Base-by-base conservation (phyloP, 106 monocot species). In the Dioscorea alata region DNA sequence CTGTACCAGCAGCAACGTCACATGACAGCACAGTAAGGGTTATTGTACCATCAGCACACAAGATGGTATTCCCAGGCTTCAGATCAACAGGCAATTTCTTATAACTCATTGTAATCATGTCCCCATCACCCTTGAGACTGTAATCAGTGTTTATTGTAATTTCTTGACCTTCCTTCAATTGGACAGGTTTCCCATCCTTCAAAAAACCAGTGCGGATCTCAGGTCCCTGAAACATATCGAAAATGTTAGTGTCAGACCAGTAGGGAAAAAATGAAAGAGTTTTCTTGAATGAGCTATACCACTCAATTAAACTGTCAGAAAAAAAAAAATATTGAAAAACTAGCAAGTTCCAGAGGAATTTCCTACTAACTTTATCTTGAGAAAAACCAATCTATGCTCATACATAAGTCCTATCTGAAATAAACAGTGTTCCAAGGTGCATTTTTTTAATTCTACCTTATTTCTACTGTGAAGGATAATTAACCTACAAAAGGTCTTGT, bases 171-270 rank as follows among this genome's bases (percentile, higher is more conserved):
- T 94, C 76, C 32, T 79, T 87, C 60, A 94, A 72, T 50, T 89
- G 82, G 69, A 94, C 69, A 21, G 94, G 87, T 52, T 94, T 94
- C 49, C 71, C 81, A 75, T 94, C 94, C 72, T 94, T 94, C 54
- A 94, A 51, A 74, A 94, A 94, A 4, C 94, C 94, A 52, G 94
- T 94, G 8, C 94, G 90, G 71, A 94, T 94, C 66, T 94, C 94
- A 74, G 94, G 94, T 57, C 94, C 94, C 94, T 94, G 73, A 7
- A 52, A 16, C 59, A 63, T 5, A 7, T 28, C 21, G 33, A 7
- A 56, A 33, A 56, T 69, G 49, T 23, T 1, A 42, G 42, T 0
- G 6, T 6, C 42, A 42, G 42, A 42, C 6, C 6, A 8, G 10
- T n/a, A 42, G 42, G 10, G 6, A 42, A 42, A 42, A 6, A 42